Base-by-base conservation (phyloP, 148 eudicot species). In the Chenopodium quinoa region DNA sequence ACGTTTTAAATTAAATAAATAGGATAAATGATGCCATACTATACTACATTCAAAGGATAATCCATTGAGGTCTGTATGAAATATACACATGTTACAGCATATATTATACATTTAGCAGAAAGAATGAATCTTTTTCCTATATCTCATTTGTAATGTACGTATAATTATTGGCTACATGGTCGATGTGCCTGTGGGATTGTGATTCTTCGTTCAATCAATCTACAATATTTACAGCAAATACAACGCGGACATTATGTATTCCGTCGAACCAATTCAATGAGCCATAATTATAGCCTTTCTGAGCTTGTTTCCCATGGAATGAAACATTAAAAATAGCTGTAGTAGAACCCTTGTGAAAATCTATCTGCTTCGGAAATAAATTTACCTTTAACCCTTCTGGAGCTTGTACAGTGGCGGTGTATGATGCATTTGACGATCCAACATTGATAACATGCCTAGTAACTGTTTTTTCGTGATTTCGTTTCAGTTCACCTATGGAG, bases 281-380 rank as follows among this genome's bases (percentile, higher is more conserved):
- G 10, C 94, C 94, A 82, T 78, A 91, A 60, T 90, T 90, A 76
- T 91, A 91, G 11, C 94, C 94, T 80, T 47, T 87, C 4, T 37
- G 68, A 73, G 92, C 91, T n/a, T 78, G 68, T 12, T 85, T 86
- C 10, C 85, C 88, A 44, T 74, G 66, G 82, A 91, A 90, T 63
- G 89, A 80, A 50, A 90, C 86, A 17, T 78, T 82, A 64, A 91
- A 91, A 9, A 84, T 60, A 17, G 87, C 87, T 23, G 50, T 85
- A 66, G 25, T 84, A 3, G 46, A 47, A n/a, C 82, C 86, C 20
- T 74, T 63, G 0, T 25, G 34, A 46, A 91, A 91, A 27, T 62
- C 84, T 23, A 91, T 76, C 85, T 82, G 88, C 62, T 69, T 83
- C 0, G 94, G 94, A 54, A 75, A 79, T 78, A 91, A 86, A 11